Evolutionary conservation across 352 stramenopile species (phyloP).

Genomic region (Saprolegnia diclina): DNA sequence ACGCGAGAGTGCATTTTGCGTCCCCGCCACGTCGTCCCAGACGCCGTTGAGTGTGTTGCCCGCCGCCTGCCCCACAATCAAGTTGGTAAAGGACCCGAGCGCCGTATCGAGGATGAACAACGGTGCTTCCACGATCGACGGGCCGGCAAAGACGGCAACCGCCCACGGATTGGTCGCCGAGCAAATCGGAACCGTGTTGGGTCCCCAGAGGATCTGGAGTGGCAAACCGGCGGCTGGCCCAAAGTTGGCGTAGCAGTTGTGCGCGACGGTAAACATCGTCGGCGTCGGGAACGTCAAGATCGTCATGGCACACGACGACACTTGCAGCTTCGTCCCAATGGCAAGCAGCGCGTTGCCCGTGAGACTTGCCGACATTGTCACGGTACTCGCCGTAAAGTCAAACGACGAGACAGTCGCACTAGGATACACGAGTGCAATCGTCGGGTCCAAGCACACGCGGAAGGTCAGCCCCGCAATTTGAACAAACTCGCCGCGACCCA

Average conservation of each 20-base stretch:
- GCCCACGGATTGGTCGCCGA: constrained; percentile 43
- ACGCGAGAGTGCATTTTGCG: not conserved
- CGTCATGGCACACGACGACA: constrained; percentile 10
- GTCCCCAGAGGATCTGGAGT: constrained; percentile 58
- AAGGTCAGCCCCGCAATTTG: constrained; percentile 49
- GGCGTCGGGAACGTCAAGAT: constrained; percentile 7
- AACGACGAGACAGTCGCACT: constrained; percentile 37
- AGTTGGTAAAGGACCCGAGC: constrained; percentile 18
- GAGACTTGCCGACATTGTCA: constrained; percentile 46
- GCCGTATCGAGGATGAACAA: constrained; percentile 24
- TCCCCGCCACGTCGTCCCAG: constrained; percentile 15
- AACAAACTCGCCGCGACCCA: constrained; percentile 61
- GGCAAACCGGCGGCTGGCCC: constrained; percentile 27
- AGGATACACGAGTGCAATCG: constrained; percentile 45
- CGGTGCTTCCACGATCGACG: constrained; percentile 9
- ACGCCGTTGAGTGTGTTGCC: constrained; percentile 10
- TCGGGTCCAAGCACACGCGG: constrained; percentile 60
- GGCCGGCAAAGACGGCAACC: not conserved
- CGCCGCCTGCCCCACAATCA: not conserved
- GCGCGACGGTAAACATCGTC: constrained; percentile 33
- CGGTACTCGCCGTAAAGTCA: constrained; percentile 19
- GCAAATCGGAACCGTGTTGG: constrained; percentile 63
- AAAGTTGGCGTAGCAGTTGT: constrained; percentile 32
- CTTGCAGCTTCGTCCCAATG: constrained; percentile 26
- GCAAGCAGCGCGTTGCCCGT: constrained; percentile 32